phyloP scores from a whole-genome alignment of 2,329 filamentous ascomycete species.

The Fusarium caatingaense region DNA sequence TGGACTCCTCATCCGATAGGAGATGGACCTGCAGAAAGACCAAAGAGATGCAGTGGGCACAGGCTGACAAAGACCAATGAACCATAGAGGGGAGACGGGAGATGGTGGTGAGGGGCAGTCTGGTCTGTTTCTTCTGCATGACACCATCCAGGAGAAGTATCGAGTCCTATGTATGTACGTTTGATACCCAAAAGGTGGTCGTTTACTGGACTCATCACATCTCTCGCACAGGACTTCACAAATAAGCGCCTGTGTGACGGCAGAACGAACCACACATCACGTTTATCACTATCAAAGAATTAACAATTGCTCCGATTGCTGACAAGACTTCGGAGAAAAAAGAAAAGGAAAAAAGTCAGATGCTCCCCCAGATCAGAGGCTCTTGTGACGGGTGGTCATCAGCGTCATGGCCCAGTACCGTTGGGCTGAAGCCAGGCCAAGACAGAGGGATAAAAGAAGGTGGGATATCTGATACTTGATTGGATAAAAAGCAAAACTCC shows the following conservation, averaged over 20 bases:
- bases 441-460: conserved; percentile 14
- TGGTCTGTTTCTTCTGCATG: conserved; percentile 40
- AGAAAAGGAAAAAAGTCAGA: conserved; percentile 27
- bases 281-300: not conserved
- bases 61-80: conserved; percentile 33
- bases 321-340: not conserved
- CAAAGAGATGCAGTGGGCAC: conserved; percentile 23
- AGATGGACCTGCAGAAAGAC: conserved; percentile 42
- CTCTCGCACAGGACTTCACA: conserved; percentile 13
- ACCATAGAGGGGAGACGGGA: conserved; percentile 9
- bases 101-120: conserved; percentile 40
- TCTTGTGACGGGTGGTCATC: conserved; percentile 41
- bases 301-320: conserved; percentile 1
- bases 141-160: conserved; percentile 42
- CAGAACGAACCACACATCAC: conserved; percentile 26
- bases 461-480: conserved; percentile 12
- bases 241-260: conserved; percentile 39
- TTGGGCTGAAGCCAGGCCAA: conserved; percentile 24
- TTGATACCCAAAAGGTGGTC: conserved; percentile 14
- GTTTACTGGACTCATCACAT: conserved; percentile 27
- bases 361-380: conserved; percentile 32
- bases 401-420: conserved; percentile 26
- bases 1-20: conserved; percentile 41
- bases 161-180: conserved; percentile 29
- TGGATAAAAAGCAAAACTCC: conserved; percentile 21